Percentiles rank a stretch among this genome's conserved stretches.
Evolutionary conservation across 140 eudicot genomes (phyloP).

Genomic region (Stevia rebaudiana): DNA sequence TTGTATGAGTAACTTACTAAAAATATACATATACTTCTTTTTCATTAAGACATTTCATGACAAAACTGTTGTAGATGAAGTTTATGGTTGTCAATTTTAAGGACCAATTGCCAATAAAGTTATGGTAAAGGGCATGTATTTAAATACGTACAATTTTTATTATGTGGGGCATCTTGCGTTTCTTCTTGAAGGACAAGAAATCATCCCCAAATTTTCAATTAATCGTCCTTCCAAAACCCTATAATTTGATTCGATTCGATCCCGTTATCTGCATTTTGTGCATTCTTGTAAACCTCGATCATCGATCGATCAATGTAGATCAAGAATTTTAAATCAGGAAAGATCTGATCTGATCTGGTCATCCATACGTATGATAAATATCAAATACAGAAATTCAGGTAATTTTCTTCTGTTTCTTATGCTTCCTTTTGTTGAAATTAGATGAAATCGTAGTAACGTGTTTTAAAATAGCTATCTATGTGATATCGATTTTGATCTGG

Average conservation of each 20-base stretch:
- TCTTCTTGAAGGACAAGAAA: slow-evolving; percentile 32
- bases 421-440: not conserved
- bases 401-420: not conserved
- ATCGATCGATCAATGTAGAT: slow-evolving; percentile 27
- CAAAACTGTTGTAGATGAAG: too few relatives aligned
- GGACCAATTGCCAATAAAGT: too few relatives aligned
- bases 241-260: not conserved
- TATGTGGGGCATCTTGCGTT: not conserved
- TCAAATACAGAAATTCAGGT: slow-evolving; percentile 11
- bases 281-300: not conserved
- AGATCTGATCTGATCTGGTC: slow-evolving; percentile 1
- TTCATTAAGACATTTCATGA: too few relatives aligned
- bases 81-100: too few relatives aligned
- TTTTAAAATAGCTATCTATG: not conserved
- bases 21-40: too few relatives aligned
- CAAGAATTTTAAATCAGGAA: slow-evolving; percentile 10
- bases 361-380: slow-evolving; percentile 6
- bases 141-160: not conserved
- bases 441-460: slow-evolving; percentile 7
- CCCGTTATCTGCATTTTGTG: not conserved
- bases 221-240: slow-evolving; percentile 32
- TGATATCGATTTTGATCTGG: slow-evolving; percentile 4
- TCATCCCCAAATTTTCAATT: slow-evolving; percentile 9
- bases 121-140: not conserved
- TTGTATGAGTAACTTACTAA: too few relatives aligned